Evolutionary conservation across 768 basidiomycete species (phyloP).

Genomic region (Daedalea quercina): DNA sequence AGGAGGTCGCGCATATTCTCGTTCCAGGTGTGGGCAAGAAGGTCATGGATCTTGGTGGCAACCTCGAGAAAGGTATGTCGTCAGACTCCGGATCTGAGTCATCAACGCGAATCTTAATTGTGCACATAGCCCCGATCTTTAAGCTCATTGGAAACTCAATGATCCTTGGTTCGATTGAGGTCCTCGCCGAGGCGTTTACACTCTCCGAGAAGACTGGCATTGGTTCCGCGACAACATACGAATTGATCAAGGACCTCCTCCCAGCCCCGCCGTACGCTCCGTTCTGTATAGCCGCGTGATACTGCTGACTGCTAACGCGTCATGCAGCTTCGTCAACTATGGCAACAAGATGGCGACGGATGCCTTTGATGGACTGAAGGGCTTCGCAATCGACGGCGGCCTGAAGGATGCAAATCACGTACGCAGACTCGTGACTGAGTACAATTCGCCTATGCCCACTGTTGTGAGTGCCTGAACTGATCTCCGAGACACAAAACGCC

Average conservation of each 20-base stretch:
- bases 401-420: slow-evolving; percentile 83
- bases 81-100: neutral
- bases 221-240: slow-evolving; percentile 48
- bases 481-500: neutral
- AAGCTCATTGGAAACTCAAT: slow-evolving; percentile 80
- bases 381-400: slow-evolving; percentile 82
- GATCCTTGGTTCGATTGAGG: slow-evolving; percentile 70
- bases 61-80: slow-evolving; percentile 68
- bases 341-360: slow-evolving; percentile 66
- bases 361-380: slow-evolving; percentile 64
- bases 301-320: neutral
- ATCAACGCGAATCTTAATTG: neutral
- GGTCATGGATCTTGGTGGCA: slow-evolving; percentile 75
- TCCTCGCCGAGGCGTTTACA: slow-evolving; percentile 79
- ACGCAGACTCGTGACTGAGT: slow-evolving; percentile 57
- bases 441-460: slow-evolving; percentile 64
- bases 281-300: neutral
- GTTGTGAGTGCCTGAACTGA: slow-evolving; percentile 23
- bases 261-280: slow-evolving; percentile 12
- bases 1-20: slow-evolving; percentile 68
- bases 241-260: slow-evolving; percentile 48
- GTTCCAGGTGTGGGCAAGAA: slow-evolving; percentile 77
- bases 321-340: slow-evolving; percentile 45
- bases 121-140: slow-evolving; percentile 48
- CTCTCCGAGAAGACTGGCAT: slow-evolving; percentile 83